Base-by-base conservation (phyloP, 1,139 yeast genomes). In the Kazachstania sp. region DNA sequence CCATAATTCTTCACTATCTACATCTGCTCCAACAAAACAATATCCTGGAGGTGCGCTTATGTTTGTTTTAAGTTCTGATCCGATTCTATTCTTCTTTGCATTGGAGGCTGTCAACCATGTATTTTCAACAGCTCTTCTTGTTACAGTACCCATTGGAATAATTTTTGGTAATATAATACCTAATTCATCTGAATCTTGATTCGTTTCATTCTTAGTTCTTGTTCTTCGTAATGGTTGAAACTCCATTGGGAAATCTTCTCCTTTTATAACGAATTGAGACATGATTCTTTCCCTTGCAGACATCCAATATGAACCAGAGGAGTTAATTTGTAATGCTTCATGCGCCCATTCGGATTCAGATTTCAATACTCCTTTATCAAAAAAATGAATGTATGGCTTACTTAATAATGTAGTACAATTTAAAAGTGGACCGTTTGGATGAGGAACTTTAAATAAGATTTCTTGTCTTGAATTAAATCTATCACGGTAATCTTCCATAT, bases 41-140 rank as follows among this genome's bases (percentile, higher is more conserved):
- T 88, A 92, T 0, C 97, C 97, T 3, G 76, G 70, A 0, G 99
- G 99, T 0, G 97, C 97, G 51, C 75, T 72, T 6, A 94, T 71
- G 71, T 87, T 79, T 0, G 97, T 80, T 65, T 94, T 94, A 51
- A 92, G 71, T 62, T 94, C 99, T 1, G 97, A 88, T 0, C 99
- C 99, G 43, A 94, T 79, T 51, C 97, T 70, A 46, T 78, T 78
- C 54, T 71, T 71, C 60, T 94, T 94, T 1, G 96, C 95, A 66
- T 94, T 94, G 1, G 97, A 86, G 0, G 98, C 98, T 0, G 98
- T 92, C 36, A 94, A 70, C 99, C 99, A 92, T 0, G 97, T 87
- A 54, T 86, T 88, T 65, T 94, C 99, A 1, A 95, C 96, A 1
- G 98, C 97, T 53, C 99, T 74, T 56, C 98, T 73, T 0, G 99